Evolutionary conservation across 768 basidiomycete genomes (phyloP).

Genomic region (Russula sp.): DNA sequence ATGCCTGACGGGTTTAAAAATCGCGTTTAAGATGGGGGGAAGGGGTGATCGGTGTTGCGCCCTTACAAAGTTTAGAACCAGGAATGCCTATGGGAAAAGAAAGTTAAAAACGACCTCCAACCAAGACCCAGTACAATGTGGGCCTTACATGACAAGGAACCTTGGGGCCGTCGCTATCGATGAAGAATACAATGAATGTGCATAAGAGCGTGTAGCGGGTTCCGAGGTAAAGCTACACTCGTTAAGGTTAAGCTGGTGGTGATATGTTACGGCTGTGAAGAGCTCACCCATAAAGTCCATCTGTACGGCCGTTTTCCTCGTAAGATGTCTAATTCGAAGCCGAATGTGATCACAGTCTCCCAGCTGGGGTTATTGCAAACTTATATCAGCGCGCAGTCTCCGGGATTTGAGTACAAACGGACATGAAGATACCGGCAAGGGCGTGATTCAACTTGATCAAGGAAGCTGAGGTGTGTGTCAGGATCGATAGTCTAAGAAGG

Average conservation of each 20-base stretch:
- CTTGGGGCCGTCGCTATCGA: neutral
- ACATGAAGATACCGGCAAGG: conserved; percentile 14
- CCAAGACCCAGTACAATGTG: neutral
- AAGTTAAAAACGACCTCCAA: neutral
- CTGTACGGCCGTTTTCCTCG: conserved; percentile 20
- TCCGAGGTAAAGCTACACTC: conserved; percentile 18
- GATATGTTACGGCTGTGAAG: neutral
- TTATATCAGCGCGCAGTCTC: neutral
- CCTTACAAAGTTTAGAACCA: neutral
- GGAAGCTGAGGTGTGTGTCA: neutral
- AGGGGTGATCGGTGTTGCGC: neutral
- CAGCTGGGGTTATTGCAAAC: neutral
- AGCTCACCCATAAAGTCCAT: conserved; percentile 18
- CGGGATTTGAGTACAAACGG: neutral
- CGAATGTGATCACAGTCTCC: neutral
- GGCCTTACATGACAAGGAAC: conserved; percentile 1
- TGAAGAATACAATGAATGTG: conserved; percentile 3
- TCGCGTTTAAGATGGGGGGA: neutral
- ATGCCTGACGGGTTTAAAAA: neutral
- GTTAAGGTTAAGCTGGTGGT: neutral
- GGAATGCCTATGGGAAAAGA: neutral
- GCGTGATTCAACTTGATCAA: conserved; percentile 5
- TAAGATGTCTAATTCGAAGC: conserved; percentile 10
- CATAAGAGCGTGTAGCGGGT: conserved; percentile 9
- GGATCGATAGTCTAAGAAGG: neutral